A percentile compares a stretch with the other conserved stretches of the same genome.
phyloP scores from a whole-genome alignment of 768 basidiomycete genomes.

The Boletus huronensis region DNA sequence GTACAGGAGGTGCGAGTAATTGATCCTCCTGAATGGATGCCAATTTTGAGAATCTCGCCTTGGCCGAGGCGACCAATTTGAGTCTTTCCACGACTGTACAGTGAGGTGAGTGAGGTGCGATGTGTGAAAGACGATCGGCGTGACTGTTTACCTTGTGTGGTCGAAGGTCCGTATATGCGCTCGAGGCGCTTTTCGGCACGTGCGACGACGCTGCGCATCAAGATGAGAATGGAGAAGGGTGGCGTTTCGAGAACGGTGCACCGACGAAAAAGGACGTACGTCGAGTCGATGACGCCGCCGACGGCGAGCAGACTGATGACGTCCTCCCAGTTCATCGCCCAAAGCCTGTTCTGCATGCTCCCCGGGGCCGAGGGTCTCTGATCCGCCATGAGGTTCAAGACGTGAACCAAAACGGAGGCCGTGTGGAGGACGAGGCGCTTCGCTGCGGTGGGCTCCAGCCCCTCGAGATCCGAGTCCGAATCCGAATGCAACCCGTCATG shows the following conservation, averaged over 20 bases:
- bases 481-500: slow-evolving; percentile 24
- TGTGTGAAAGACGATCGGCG: not conserved
- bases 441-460: slow-evolving; percentile 25
- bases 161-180: slow-evolving; percentile 27
- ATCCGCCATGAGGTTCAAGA: slow-evolving; percentile 52
- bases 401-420: slow-evolving; percentile 44
- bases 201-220: slow-evolving; percentile 17
- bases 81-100: slow-evolving; percentile 17
- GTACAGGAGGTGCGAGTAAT: slow-evolving; percentile 11
- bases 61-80: slow-evolving; percentile 16
- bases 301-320: slow-evolving; percentile 54
- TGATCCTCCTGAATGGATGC: slow-evolving; percentile 11
- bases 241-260: not conserved
- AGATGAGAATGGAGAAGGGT: not conserved
- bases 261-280: slow-evolving; percentile 16
- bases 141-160: slow-evolving; percentile 12
- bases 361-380: slow-evolving; percentile 53
- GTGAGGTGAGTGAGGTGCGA: not conserved
- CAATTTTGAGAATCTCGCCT: slow-evolving; percentile 3
- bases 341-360: slow-evolving; percentile 63
- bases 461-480: slow-evolving; percentile 32
- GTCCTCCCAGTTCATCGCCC: slow-evolving; percentile 59
- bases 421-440: slow-evolving; percentile 41
- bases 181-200: slow-evolving; percentile 29
- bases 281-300: slow-evolving; percentile 33